These are phyloP conservation scores for Colletotrichum eleusines DNA, from an alignment of 2,329 filamentous ascomycete genomes.

Conservation along the genomic window DNA sequence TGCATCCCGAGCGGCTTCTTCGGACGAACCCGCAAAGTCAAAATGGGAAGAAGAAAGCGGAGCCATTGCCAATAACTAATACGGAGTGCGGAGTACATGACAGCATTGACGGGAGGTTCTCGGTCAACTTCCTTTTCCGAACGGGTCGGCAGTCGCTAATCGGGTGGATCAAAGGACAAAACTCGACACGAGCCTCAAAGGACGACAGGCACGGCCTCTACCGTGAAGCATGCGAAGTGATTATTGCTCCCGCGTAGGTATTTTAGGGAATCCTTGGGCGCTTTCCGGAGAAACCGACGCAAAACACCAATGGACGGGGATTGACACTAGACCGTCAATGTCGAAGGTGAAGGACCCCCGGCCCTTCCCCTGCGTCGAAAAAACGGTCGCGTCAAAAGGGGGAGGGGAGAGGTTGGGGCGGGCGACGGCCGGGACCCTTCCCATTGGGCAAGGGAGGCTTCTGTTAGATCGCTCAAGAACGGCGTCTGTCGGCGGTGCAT, in stretches of 20 bases:
- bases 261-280: background rate
- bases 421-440: background rate
- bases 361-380: background rate
- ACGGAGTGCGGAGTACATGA: background rate
- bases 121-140: slow-evolving; percentile 8
- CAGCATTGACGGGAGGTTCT: too few relatives aligned
- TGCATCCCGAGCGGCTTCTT: background rate
- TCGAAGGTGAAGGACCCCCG: background rate
- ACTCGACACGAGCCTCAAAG: background rate
- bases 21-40: background rate
- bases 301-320: background rate
- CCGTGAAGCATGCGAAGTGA: background rate
- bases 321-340: background rate
- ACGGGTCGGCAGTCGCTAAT: background rate
- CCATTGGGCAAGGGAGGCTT: background rate
- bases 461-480: background rate
- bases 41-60: background rate
- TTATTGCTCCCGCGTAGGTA: background rate
- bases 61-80: background rate
- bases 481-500: background rate
- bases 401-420: background rate
- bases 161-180: background rate
- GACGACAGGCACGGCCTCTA: background rate
- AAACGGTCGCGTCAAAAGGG: slow-evolving; percentile 15
- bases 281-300: background rate